Conservation (phyloP, 345 rosid species). For the Lepidium didymum region DNA sequence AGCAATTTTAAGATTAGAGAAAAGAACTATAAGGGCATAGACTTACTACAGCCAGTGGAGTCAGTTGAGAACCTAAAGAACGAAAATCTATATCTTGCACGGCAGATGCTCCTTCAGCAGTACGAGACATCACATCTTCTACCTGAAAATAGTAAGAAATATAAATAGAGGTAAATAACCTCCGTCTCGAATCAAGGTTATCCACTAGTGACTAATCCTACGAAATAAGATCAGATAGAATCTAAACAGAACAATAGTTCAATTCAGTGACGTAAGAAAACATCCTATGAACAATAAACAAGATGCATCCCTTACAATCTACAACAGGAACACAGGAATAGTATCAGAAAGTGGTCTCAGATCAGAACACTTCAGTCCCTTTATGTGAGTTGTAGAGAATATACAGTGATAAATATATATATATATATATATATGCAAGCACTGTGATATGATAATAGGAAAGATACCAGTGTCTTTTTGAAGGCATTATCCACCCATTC, state of each 20-base stretch:
- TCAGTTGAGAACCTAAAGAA: constrained; percentile 64
- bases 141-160: constrained; percentile 43
- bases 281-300: constrained; percentile 1
- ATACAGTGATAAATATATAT: background rate
- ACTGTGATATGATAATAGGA: constrained; percentile 19
- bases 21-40: constrained; percentile 8
- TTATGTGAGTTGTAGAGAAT: background rate
- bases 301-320: background rate
- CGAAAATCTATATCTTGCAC: constrained; percentile 71
- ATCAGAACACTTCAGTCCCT: background rate
- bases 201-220: background rate
- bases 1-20: background rate
- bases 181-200: background rate
- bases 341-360: background rate
- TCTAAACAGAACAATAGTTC: background rate
- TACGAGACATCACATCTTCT: constrained; percentile 75
- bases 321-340: background rate
- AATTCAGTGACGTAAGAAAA: background rate
- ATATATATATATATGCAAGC: background rate
- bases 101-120: constrained; percentile 64
- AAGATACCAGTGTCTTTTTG: constrained; percentile 59
- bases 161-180: background rate
- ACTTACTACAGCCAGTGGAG: constrained; percentile 87
- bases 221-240: background rate
- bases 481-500: constrained; percentile 91